Conservation (phyloP, 2,329 filamentous ascomycete genomes). For the Botrytis cinerea region DNA sequence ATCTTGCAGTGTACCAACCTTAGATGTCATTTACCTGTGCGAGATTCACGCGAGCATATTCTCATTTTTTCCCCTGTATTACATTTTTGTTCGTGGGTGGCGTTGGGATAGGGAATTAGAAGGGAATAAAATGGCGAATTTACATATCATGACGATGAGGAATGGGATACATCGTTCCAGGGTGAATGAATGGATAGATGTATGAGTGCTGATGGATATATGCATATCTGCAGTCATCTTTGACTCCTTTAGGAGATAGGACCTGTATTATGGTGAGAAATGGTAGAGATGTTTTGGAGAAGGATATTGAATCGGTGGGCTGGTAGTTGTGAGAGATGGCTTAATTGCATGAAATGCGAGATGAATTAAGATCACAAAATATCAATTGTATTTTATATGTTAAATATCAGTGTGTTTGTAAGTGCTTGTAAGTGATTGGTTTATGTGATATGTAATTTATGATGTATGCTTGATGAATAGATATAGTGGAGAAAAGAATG, state of each 20-base stretch:
- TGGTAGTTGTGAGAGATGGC: not conserved
- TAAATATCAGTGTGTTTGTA: not conserved
- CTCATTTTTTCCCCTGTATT: slow-evolving; percentile 9
- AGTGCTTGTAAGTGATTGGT: not conserved
- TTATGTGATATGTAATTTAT: not conserved
- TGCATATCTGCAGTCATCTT: not conserved
- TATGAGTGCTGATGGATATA: not conserved
- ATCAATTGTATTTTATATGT: not conserved
- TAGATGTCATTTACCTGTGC: not conserved
- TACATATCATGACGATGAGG: slow-evolving; percentile 10
- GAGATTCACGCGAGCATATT: not conserved
- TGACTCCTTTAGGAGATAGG: not conserved
- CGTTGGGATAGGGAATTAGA: slow-evolving; percentile 6
- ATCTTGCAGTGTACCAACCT: slow-evolving; percentile 14
- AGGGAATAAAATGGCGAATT: slow-evolving; percentile 19
- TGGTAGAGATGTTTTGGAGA: not conserved
- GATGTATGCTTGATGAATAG: not conserved
- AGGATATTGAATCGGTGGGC: not conserved
- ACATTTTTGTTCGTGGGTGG: not conserved
- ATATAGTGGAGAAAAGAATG: not conserved
- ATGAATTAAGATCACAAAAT: slow-evolving; percentile 3
- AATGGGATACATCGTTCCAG: not conserved
- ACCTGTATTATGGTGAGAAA: not conserved
- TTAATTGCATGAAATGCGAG: not conserved
- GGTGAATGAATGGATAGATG: not conserved